phyloP scores from a whole-genome alignment of 2,329 filamentous ascomycete species.

The Hymenoscyphus infarciens region DNA sequence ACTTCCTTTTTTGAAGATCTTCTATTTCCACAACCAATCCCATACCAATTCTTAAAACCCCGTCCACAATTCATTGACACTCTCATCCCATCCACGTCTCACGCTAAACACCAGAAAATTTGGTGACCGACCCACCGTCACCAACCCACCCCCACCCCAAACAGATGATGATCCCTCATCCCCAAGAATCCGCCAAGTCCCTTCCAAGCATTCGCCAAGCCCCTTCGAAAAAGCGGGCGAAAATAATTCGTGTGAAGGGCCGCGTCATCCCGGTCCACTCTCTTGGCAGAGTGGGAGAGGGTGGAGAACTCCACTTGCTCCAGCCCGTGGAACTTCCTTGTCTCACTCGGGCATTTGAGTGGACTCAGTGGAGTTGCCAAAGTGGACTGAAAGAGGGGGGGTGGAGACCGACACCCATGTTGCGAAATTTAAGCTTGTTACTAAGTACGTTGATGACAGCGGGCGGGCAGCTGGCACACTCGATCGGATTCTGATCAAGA shows the following conservation, averaged over 20 bases:
- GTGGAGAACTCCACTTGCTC: neutral
- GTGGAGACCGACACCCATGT: neutral
- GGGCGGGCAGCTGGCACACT: neutral
- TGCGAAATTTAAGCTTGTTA: conserved; percentile 2
- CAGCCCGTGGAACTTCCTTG: neutral
- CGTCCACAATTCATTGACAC: too few species aligned
- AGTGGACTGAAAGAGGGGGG: neutral
- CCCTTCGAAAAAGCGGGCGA: too few species aligned
- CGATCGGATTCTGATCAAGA: too few species aligned
- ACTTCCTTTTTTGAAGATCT: too few species aligned
- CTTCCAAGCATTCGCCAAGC: neutral
- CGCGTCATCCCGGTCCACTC: neutral
- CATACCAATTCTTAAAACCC: too few species aligned
- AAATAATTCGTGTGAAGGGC: neutral
- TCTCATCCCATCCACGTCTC: too few species aligned
- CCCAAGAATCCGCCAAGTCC: too few species aligned
- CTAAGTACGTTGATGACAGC: neutral
- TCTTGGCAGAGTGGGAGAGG: neutral
- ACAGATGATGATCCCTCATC: neutral
- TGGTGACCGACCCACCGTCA: neutral
- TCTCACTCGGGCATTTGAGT: neutral
- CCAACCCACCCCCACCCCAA: neutral
- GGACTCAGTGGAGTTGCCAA: neutral
- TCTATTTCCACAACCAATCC: too few species aligned
- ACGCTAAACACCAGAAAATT: neutral